Conservation (phyloP, 1,139 yeast genomes). For the Suhomyces anneliseae region DNA sequence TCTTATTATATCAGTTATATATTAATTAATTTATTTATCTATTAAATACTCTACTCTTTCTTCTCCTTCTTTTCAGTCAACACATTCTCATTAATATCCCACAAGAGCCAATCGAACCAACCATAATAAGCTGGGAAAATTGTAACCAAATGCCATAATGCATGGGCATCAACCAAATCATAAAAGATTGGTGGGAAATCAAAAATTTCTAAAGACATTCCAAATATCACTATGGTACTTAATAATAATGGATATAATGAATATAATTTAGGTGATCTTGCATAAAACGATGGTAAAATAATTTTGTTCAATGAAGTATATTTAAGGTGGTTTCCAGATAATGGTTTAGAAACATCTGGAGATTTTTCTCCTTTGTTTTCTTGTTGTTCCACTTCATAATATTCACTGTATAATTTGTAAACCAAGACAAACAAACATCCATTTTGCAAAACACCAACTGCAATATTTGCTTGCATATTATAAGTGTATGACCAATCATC, state of each 20-base stretch:
- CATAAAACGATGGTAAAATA: slow-evolving; percentile 35
- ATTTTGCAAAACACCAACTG: slow-evolving; percentile 76
- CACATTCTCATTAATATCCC: slow-evolving; percentile 45
- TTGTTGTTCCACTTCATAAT: slow-evolving; percentile 26
- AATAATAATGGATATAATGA: slow-evolving; percentile 44
- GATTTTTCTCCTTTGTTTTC: slow-evolving; percentile 3
- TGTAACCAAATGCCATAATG: slow-evolving; percentile 87
- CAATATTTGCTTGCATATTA: slow-evolving; percentile 88
- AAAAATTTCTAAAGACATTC: slow-evolving; percentile 84
- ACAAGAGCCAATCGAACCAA: slow-evolving; percentile 50
- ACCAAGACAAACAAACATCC: slow-evolving; percentile 35
- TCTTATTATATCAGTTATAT: no score
- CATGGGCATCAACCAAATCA: slow-evolving; percentile 83
- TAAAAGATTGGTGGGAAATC: slow-evolving; percentile 75
- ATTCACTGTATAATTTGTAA: slow-evolving; percentile 34
- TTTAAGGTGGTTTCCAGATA: slow-evolving; percentile 23
- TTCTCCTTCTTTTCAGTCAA: slow-evolving; percentile 16
- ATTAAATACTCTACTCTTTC: slow-evolving; percentile 12
- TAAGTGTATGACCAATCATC: slow-evolving; percentile 88
- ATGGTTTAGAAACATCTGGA: slow-evolving; percentile 4
- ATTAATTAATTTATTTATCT: background rate
- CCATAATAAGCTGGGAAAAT: slow-evolving; percentile 57
- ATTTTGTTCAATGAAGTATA: slow-evolving; percentile 26
- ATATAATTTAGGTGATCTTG: slow-evolving; percentile 40
- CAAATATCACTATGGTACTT: slow-evolving; percentile 56